These are phyloP conservation scores for Amaranthus palmeri DNA, from an alignment of 148 eudicot species.

Conservation along the genomic window DNA sequence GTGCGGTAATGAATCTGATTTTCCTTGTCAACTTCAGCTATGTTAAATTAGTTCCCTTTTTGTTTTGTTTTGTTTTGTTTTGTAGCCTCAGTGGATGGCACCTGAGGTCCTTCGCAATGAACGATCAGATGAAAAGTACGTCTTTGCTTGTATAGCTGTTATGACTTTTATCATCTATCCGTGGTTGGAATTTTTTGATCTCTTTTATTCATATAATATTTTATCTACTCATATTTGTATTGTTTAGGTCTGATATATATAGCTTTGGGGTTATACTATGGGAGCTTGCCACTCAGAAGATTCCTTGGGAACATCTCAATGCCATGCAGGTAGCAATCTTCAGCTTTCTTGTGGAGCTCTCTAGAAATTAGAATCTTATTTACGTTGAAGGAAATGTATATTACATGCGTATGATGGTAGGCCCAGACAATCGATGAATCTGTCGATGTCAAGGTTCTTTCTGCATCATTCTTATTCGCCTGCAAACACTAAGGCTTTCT, in stretches of 20 bases:
- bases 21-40: not conserved
- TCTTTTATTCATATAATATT: not conserved
- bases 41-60: not conserved
- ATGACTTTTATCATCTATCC: conserved; percentile 2
- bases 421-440: not conserved
- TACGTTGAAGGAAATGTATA: not conserved
- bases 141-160: conserved; percentile 4
- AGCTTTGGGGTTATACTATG: conserved; percentile 90
- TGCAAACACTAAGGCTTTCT: not conserved
- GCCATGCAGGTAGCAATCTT: conserved; percentile 75
- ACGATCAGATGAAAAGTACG: conserved; percentile 92
- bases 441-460: not conserved
- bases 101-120: conserved; percentile 98
- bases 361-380: not conserved
- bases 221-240: not conserved
- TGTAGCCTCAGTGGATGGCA: conserved; percentile 99
- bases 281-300: conserved; percentile 91
- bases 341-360: not conserved
- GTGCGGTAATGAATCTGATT: conserved; percentile 4
- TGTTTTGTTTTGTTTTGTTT: not conserved
- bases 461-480: not conserved
- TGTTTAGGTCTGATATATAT: conserved; percentile 80
- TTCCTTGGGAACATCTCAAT: conserved; percentile 96
- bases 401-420: not conserved
- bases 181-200: not conserved